These are phyloP conservation scores for Trapa bicornis DNA, from an alignment of 345 rosid genomes.

Conservation along the genomic window DNA sequence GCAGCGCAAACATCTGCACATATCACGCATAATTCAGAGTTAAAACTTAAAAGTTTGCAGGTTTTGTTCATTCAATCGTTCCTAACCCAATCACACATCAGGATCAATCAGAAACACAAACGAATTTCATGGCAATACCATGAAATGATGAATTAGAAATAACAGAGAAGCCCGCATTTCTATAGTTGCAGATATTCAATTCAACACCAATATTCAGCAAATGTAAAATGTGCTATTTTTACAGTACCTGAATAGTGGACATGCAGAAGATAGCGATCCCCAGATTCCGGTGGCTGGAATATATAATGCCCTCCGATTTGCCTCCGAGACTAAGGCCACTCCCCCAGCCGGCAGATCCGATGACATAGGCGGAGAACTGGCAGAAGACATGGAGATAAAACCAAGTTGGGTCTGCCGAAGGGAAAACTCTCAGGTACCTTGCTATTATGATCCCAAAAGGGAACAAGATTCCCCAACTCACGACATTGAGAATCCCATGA, in stretches of 20 bases:
- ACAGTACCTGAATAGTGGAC: conserved; percentile 62
- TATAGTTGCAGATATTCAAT: too few relatives aligned
- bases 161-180: background rate
- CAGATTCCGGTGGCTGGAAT: conserved; percentile 37
- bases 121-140: too few relatives aligned
- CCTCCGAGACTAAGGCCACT: background rate
- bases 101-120: background rate
- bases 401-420: conserved; percentile 81
- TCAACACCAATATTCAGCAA: too few relatives aligned
- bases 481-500: conserved; percentile 76
- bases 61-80: background rate
- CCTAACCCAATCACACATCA: background rate
- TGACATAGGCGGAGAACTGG: background rate
- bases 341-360: background rate
- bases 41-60: background rate
- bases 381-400: conserved; percentile 14
- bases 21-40: too few relatives aligned
- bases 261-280: conserved; percentile 61
- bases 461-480: conserved; percentile 82
- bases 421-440: conserved; percentile 51
- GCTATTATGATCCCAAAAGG: conserved; percentile 64
- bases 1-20: conserved; percentile 53
- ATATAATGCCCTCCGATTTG: conserved; percentile 17
- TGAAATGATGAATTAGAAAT: too few relatives aligned
- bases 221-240: too few relatives aligned